Base-by-base conservation (phyloP, 164 flowering plant species). In the Nymphaea thermarum region DNA sequence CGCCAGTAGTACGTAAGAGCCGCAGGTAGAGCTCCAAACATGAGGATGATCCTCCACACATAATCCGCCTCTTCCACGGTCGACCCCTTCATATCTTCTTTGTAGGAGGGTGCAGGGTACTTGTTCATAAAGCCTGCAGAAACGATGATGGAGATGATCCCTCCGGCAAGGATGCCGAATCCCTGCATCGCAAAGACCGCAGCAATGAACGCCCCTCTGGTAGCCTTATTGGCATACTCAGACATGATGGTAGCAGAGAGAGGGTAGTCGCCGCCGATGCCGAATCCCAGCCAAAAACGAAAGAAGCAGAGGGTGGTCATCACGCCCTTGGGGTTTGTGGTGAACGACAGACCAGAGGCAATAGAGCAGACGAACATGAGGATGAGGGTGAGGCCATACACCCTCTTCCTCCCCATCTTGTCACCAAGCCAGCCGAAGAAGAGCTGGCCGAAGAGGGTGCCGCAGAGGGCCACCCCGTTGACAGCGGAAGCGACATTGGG, bases 351-450 rank as follows among this genome's bases (percentile, higher is more conserved):
- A 2, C 91, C 97, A 0, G 93, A 91, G 16, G 81, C 90, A 17
- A 89, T 43, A 2, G 93, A 89, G 73, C 83, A 77, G 0, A 83
- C 5, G 3, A 80, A 79, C 97, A 89, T 91, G 70, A 89, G 76
- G 77, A 85, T 66, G 3, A 91, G 87, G 4, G 97, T 91, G 67
- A 85, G 68, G 4, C 97, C 97, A 63, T 91, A 91, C 43, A 89
- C 97, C 4, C 76, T 78, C 65, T 91, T 91, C n/a, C 97, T 65
- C 14, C 97, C 97, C 74, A 91, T 3, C 67, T 84, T 87, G 79
- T 90, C 96, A 11, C 96, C 96, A 5, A 90, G 91, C 94, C 96
- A 87, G 0, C 94, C 94, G 63, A 88, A 88, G 80, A 88, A 88
- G 74, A 88, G 89, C 67, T 89, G 93, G 36, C 96, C 96, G 0